Evolutionary conservation across 1,139 yeast species (phyloP).

Genomic region (Candida gigantensis): DNA sequence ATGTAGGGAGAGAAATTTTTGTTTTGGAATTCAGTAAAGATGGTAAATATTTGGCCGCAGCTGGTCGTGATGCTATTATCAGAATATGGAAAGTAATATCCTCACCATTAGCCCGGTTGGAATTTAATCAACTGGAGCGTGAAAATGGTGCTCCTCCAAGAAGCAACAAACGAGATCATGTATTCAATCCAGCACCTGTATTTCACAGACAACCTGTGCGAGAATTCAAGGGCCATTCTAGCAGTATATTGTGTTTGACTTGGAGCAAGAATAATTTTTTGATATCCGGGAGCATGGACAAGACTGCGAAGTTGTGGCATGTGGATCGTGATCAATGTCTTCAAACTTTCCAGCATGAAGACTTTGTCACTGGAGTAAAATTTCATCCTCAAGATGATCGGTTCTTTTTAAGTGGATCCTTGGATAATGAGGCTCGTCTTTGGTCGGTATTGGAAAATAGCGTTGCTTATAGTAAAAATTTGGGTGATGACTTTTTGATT

Average conservation of each 20-base stretch:
- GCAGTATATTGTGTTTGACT: slow-evolving; percentile 69
- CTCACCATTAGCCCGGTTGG: slow-evolving; percentile 62
- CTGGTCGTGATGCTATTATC: slow-evolving; percentile 71
- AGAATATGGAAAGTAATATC: slow-evolving; percentile 80
- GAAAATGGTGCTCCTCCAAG: slow-evolving; percentile 13
- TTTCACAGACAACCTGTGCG: slow-evolving; percentile 71
- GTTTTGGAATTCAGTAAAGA: slow-evolving; percentile 72
- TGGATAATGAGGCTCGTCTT: slow-evolving; percentile 74
- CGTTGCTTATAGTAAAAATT: slow-evolving; percentile 34
- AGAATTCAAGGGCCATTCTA: slow-evolving; percentile 65
- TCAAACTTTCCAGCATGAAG: slow-evolving; percentile 69
- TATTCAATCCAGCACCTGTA: slow-evolving; percentile 66
- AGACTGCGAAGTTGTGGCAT: slow-evolving; percentile 84
- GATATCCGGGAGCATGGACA: slow-evolving; percentile 82
- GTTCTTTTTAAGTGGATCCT: slow-evolving; percentile 80
- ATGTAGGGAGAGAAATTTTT: slow-evolving; percentile 56
- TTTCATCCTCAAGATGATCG: slow-evolving; percentile 90
- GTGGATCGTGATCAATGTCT: slow-evolving; percentile 65
- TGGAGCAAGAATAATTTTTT: slow-evolving; percentile 91
- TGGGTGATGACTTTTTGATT: slow-evolving; percentile 60
- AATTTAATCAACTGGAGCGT: slow-evolving; percentile 26
- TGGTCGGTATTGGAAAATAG: slow-evolving; percentile 77
- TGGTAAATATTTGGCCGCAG: slow-evolving; percentile 82
- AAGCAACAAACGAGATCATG: slow-evolving; percentile 16
- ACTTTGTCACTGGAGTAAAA: slow-evolving; percentile 78